A percentile compares a stretch with the other conserved stretches of the same genome.
Evolutionary conservation across 2,329 filamentous ascomycete species (phyloP).

Genomic region (Alternaria rosae): DNA sequence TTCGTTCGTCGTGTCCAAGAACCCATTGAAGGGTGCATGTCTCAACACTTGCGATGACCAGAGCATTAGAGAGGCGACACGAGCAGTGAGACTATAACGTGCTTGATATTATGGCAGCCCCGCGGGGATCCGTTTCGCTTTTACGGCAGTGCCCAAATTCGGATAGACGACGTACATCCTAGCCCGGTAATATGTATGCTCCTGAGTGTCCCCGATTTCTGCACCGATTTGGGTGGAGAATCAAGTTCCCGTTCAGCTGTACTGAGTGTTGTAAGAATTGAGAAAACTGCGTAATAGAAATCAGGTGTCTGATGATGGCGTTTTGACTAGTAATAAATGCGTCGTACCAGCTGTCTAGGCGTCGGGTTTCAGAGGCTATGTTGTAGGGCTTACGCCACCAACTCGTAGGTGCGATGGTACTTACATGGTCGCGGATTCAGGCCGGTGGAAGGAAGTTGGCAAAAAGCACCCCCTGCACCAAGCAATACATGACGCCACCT

Average conservation of each 20-base stretch:
- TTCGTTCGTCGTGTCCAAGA: background rate
- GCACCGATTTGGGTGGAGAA: background rate
- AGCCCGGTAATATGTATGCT: background rate
- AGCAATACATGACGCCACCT: conserved; percentile 79
- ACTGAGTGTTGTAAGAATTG: background rate
- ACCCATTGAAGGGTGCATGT: background rate
- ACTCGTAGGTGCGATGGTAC: background rate
- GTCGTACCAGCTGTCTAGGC: background rate
- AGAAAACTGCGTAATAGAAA: background rate
- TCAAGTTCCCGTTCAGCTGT: background rate
- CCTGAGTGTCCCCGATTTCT: background rate
- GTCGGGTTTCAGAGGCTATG: background rate
- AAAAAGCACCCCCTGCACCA: conserved; percentile 84
- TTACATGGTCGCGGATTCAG: conserved; percentile 49
- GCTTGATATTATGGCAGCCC: background rate
- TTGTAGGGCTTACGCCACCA: background rate
- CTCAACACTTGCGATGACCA: background rate
- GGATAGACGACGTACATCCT: background rate
- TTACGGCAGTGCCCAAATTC: background rate
- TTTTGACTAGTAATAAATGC: background rate
- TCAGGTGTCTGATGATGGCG: background rate
- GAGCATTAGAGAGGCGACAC: background rate
- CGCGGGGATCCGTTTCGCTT: background rate
- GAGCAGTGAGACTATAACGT: background rate
- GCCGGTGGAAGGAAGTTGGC: conserved; percentile 92